Percentiles rank a stretch among this genome's conserved stretches.
phyloP scores from a whole-genome alignment of 1,139 yeast genomes.

The Tardiomyces blankii region DNA sequence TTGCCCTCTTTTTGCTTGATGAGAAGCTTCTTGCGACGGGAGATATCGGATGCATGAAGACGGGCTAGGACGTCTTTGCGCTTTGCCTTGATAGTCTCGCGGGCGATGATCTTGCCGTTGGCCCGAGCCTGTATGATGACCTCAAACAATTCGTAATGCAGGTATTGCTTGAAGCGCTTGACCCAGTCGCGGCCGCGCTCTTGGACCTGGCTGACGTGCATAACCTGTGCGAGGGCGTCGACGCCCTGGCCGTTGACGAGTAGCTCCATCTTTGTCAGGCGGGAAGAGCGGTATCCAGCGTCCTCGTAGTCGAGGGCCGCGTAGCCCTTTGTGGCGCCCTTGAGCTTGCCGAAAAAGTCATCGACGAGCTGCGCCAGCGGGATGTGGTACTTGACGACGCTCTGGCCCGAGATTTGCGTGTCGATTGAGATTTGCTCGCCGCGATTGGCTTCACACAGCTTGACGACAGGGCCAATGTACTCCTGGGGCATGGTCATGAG shows the following conservation, averaged over 20 bases:
- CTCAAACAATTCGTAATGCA: constrained; percentile 77
- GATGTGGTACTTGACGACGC: constrained; percentile 61
- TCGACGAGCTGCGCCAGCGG: constrained; percentile 89
- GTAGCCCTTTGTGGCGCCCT: constrained; percentile 83
- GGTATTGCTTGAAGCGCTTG: constrained; percentile 62
- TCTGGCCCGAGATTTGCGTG: constrained; percentile 74
- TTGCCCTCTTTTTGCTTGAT: constrained; percentile 92
- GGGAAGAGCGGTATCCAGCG: constrained; percentile 70
- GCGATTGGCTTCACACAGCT: constrained; percentile 72
- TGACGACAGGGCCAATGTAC: constrained; percentile 76
- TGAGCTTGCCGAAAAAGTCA: constrained; percentile 87
- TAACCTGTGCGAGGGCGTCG: constrained; percentile 85
- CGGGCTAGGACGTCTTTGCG: constrained; percentile 88
- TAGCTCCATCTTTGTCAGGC: constrained; percentile 77
- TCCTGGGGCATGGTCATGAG: constrained; percentile 87
- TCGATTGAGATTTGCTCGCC: constrained; percentile 76
- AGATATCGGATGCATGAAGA: constrained; percentile 87
- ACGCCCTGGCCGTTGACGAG: constrained; percentile 83
- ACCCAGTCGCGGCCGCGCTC: constrained; percentile 74
- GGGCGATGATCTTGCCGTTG: constrained; percentile 70
- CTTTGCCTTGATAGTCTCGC: constrained; percentile 89
- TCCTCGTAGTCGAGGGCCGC: constrained; percentile 95
- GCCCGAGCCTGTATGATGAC: constrained; percentile 89
- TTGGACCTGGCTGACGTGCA: constrained; percentile 73
- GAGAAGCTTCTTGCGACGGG: constrained; percentile 78